Conservation (phyloP, 768 basidiomycete genomes). For the Dacryopinax spathularia region DNA sequence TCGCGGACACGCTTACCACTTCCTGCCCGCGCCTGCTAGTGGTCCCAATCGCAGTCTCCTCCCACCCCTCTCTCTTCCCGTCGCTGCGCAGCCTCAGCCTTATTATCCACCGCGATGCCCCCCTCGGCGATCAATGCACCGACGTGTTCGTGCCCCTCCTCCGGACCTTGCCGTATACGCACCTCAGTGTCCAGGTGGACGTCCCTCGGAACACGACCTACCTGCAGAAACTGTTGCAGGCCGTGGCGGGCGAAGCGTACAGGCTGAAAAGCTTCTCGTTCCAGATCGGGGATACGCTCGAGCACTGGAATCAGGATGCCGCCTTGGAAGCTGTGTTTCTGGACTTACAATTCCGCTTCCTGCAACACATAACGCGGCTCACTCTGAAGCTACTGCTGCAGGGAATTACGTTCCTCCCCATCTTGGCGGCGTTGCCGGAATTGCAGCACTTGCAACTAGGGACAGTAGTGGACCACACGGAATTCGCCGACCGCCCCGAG, state of each 20-base stretch:
- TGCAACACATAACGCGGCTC: not conserved
- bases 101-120: not conserved
- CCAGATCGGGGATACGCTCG: conserved; percentile 2
- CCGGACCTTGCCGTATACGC: not conserved
- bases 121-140: not conserved
- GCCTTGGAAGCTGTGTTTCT: not conserved
- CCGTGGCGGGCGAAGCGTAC: not conserved
- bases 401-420: not conserved
- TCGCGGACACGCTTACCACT: not conserved
- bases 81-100: not conserved
- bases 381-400: not conserved
- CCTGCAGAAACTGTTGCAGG: not conserved
- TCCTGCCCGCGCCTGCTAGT: not conserved
- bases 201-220: not conserved
- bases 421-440: not conserved
- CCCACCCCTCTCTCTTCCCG: not conserved
- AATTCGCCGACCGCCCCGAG: not conserved
- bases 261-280: not conserved
- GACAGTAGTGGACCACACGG: not conserved
- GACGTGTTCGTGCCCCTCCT: conserved; percentile 1
- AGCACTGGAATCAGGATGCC: conserved; percentile 1
- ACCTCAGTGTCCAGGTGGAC: not conserved
- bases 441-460: not conserved
- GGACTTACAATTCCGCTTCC: not conserved
- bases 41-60: not conserved